These are phyloP conservation scores for Candida glucosophila DNA, from an alignment of 1,139 yeast species.

Conservation along the genomic window DNA sequence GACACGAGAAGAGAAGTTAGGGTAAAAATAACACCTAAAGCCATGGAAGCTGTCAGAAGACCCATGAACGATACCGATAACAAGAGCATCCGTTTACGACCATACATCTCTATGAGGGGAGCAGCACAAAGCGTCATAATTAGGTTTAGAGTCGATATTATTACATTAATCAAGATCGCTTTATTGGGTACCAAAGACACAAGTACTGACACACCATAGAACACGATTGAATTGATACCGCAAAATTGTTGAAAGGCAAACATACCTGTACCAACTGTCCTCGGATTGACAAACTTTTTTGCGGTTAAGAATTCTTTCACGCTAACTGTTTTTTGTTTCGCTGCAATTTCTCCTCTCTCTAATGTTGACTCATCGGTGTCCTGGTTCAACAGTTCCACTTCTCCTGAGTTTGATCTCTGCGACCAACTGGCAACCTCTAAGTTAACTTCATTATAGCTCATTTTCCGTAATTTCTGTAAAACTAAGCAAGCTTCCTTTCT, in stretches of 20 bases:
- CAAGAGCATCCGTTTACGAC: conserved; percentile 67
- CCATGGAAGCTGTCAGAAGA: conserved; percentile 51
- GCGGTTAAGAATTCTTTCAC: conserved; percentile 40
- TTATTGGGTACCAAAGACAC: conserved; percentile 59
- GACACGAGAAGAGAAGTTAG: conserved; percentile 48
- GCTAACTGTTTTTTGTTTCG: conserved; percentile 11
- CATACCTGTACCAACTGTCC: conserved; percentile 61
- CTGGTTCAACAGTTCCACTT: conserved; percentile 8
- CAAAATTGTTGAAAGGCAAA: conserved; percentile 86
- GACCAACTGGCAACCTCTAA: conserved; percentile 33
- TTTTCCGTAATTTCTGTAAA: conserved; percentile 33
- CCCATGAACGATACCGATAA: conserved; percentile 68
- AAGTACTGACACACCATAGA: conserved; percentile 83
- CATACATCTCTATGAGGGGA: conserved; percentile 60
- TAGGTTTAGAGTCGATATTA: conserved; percentile 66
- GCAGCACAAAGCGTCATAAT: conserved; percentile 68
- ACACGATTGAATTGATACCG: conserved; percentile 86
- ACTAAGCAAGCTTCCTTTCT: conserved; percentile 24
- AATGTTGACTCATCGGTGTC: conserved; percentile 2
- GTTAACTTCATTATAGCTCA: conserved; percentile 35
- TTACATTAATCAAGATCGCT: conserved; percentile 63
- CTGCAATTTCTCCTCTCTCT: background rate
- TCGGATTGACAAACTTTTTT: conserved; percentile 46
- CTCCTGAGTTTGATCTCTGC: conserved; percentile 3
- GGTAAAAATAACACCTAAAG: conserved; percentile 50